Conservation (phyloP, 192 early-diverging fungal species). For the Diversispora eburnea region DNA sequence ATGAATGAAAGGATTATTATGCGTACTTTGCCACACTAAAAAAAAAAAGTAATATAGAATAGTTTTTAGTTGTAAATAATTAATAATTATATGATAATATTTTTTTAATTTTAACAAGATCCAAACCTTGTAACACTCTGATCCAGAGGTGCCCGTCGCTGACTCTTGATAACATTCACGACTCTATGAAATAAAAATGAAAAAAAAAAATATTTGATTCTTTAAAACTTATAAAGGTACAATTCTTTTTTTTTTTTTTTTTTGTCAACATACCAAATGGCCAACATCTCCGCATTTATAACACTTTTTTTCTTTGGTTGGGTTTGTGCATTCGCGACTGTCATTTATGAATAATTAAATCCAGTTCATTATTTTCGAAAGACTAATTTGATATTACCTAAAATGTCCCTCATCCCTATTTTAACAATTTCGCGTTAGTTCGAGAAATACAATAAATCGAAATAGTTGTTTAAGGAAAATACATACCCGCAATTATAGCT, state of each 20-base stretch:
- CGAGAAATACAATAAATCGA: too few species aligned
- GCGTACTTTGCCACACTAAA: conserved; percentile 15
- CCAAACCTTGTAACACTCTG: conserved; percentile 6
- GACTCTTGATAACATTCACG: neutral
- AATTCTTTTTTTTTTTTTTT: neutral
- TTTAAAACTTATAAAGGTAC: neutral
- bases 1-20: neutral
- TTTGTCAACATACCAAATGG: neutral
- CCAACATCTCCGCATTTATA: conserved; percentile 3
- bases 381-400: neutral
- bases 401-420: conserved; percentile 2
- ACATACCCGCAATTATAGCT: conserved; percentile 14
- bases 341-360: neutral
- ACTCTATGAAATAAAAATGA: conserved; percentile 1
- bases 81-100: neutral
- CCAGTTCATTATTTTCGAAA: neutral
- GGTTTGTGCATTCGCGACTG: neutral
- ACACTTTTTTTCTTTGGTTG: conserved; percentile 2
- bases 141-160: neutral
- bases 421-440: neutral
- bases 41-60: neutral
- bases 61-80: neutral
- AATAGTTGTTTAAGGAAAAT: neutral
- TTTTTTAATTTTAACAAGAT: neutral
- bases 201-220: neutral